Conservation (phyloP, 176 grass and related monocot species). For the Paspalum notatum region DNA sequence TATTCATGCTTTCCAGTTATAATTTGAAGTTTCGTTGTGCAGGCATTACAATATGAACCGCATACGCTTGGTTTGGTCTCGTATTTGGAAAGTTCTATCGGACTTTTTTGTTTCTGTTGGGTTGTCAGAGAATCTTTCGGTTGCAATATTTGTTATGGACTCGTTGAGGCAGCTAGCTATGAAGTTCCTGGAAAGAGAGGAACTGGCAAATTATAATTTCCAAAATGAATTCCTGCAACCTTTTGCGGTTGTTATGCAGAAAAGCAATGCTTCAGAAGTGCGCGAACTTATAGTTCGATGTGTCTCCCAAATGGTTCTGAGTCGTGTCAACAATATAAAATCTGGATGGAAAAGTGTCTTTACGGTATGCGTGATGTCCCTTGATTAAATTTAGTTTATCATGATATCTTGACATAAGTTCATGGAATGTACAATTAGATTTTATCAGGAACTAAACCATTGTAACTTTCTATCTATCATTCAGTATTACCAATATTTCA, state of each 20-base stretch:
- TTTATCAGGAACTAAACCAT: conserved; percentile 32
- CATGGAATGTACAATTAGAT: conserved; percentile 5
- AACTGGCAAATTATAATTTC: conserved; percentile 99
- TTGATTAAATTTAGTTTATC: conserved; percentile 22
- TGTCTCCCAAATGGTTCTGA: conserved; percentile 96
- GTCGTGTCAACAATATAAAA: conserved; percentile 95
- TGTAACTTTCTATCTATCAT: not conserved
- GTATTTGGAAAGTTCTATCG: conserved; percentile 93
- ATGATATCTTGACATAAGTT: conserved; percentile 29
- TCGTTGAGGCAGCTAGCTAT: conserved; percentile 93
- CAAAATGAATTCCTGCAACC: conserved; percentile 97
- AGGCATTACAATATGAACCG: conserved; percentile 99
- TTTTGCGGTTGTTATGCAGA: conserved; percentile 96
- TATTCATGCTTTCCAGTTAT: conserved; percentile 10
- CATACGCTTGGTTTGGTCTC: conserved; percentile 93
- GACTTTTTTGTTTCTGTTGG: conserved; percentile 97
- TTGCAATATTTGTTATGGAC: conserved; percentile 99
- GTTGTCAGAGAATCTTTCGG: conserved; percentile 88
- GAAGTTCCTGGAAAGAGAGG: conserved; percentile 97
- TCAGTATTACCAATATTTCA: conserved; percentile 30
- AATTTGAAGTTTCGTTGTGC: conserved; percentile 44
- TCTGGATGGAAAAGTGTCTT: conserved; percentile 99
- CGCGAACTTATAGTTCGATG: conserved; percentile 93
- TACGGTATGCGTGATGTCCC: conserved; percentile 56
- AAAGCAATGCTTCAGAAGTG: conserved; percentile 91